Evolutionary conservation across 306 rosid species (phyloP).

Genomic region (Rosa lucieae): DNA sequence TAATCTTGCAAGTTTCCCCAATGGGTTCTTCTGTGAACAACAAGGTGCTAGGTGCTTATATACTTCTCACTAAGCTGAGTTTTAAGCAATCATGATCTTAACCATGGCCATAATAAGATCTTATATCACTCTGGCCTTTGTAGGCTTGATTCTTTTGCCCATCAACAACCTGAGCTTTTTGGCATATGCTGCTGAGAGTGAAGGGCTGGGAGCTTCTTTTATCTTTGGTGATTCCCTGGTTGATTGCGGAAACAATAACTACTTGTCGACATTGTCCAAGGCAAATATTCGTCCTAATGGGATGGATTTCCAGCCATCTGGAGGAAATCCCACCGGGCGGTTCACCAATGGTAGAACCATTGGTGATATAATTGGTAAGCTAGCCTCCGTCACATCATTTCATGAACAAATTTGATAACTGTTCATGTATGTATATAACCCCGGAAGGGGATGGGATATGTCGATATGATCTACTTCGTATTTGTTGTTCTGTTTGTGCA

Average conservation of each 20-base stretch:
- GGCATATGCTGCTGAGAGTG: constrained; percentile 37
- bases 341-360: constrained; percentile 95
- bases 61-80: not conserved
- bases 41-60: constrained; percentile 34
- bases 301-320: constrained; percentile 71
- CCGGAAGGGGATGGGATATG: not conserved
- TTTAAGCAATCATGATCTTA: constrained; percentile 16
- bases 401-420: not conserved
- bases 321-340: constrained; percentile 88
- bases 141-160: constrained; percentile 25
- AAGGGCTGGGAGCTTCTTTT: constrained; percentile 72
- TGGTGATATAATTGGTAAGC: constrained; percentile 76
- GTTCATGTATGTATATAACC: not conserved
- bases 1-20: constrained; percentile 44
- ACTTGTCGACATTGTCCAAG: constrained; percentile 67
- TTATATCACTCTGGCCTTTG: constrained; percentile 26
- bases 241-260: constrained; percentile 94
- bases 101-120: constrained; percentile 35
- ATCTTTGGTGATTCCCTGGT: constrained; percentile 94
- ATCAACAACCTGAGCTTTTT: constrained; percentile 24
- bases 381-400: not conserved
- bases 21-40: not conserved
- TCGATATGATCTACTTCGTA: not conserved
- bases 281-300: constrained; percentile 85
- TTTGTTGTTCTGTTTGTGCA: constrained; percentile 19